Evolutionary conservation across 116 monocot genomes (phyloP).

Genomic region (Posidonia oceanica): DNA sequence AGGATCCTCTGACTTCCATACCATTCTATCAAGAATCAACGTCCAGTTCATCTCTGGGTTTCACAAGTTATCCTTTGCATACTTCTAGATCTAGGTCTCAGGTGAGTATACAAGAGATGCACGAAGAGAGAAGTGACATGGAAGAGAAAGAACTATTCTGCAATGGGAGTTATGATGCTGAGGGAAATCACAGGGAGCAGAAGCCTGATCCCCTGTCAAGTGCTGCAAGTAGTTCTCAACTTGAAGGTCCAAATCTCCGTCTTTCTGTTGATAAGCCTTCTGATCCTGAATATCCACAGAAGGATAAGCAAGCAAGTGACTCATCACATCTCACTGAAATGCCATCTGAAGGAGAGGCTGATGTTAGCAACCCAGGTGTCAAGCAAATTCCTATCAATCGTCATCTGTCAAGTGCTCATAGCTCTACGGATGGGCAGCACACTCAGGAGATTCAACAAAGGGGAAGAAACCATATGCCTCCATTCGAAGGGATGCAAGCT

Average conservation of each 20-base stretch:
- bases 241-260: neutral
- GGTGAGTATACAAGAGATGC: conserved; percentile 4
- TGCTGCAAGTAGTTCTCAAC: neutral
- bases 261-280: neutral
- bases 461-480: no score
- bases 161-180: neutral
- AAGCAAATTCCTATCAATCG: neutral
- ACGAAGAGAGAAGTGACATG: neutral
- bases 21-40: neutral
- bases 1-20: conserved; percentile 1
- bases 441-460: no score
- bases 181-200: neutral
- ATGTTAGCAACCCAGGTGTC: no score
- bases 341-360: neutral
- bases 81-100: neutral
- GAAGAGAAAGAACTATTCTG: neutral
- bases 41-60: neutral
- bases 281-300: neutral
- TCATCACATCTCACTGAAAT: neutral
- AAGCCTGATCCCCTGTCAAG: neutral
- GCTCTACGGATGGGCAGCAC: neutral
- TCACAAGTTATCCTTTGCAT: conserved; percentile 3
- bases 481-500: neutral
- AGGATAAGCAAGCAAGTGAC: neutral
- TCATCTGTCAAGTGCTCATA: neutral